Conservation (phyloP, 768 basidiomycete genomes). For the Strobilomyces echinocephalus region DNA sequence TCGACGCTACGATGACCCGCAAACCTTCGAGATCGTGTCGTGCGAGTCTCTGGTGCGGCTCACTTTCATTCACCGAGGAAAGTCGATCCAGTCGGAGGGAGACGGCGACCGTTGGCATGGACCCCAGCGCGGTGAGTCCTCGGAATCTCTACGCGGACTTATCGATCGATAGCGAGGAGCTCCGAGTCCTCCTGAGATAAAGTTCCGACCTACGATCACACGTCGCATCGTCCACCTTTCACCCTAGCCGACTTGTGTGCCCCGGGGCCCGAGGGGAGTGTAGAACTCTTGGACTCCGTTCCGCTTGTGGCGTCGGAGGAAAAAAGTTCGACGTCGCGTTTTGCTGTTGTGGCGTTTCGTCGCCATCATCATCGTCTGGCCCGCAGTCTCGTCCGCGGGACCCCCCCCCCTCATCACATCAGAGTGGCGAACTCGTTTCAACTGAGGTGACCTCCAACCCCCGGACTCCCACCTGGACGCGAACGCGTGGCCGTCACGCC, state of each 20-base stretch:
- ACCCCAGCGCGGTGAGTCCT: not conserved
- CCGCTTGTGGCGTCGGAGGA: not conserved
- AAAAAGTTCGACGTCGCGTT: not conserved
- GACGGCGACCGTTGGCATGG: not conserved
- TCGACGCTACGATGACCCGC: too few species aligned
- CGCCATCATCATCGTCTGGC: not conserved
- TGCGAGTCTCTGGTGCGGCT: too few species aligned
- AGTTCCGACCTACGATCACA: too few species aligned
- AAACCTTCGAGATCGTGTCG: too few species aligned
- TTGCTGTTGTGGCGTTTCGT: slow-evolving; percentile 9
- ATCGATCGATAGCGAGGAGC: slow-evolving; percentile 1
- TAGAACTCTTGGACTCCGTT: not conserved
- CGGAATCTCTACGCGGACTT: not conserved
- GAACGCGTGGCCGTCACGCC: not conserved
- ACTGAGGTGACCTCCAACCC: slow-evolving; percentile 3
- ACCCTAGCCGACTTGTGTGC: not conserved
- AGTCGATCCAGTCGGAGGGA: too few species aligned
- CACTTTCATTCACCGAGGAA: too few species aligned
- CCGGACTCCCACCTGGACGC: not conserved
- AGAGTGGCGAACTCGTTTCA: not conserved
- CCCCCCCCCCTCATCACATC: not conserved
- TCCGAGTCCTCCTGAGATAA: not conserved
- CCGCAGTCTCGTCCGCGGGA: slow-evolving; percentile 3
- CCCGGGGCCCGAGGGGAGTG: not conserved
- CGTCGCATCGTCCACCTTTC: slow-evolving; percentile 2